Percentiles rank a stretch among this genome's conserved stretches.
phyloP scores from a whole-genome alignment of 2,329 filamentous ascomycete genomes.

The Chaetomium olivaceum region DNA sequence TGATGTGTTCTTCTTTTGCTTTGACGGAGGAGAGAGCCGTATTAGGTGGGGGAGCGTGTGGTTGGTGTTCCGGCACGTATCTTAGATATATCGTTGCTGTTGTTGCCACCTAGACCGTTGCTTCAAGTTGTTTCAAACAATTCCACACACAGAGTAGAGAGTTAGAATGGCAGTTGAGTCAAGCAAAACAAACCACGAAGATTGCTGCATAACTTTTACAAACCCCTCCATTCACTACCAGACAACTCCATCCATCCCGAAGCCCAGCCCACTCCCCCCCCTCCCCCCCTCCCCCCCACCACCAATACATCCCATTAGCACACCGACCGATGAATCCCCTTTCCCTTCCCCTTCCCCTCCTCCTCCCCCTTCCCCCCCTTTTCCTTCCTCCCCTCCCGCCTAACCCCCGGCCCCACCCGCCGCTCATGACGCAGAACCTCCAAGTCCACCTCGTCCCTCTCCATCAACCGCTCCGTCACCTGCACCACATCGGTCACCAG shows the following conservation, averaged over 20 bases:
- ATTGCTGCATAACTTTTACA: background rate
- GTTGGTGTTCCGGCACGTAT: background rate
- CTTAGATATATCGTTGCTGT: background rate
- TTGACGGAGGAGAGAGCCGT: background rate
- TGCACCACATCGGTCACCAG: constrained; percentile 61
- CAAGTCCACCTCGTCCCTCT: constrained; percentile 53
- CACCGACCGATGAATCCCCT: constrained; percentile 34
- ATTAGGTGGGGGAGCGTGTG: background rate
- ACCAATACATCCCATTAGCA: constrained; percentile 24
- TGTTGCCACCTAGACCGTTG: background rate
- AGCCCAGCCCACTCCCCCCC: no score
- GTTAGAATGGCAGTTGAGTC: background rate
- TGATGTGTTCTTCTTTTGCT: constrained; percentile 41
- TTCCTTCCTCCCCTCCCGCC: constrained; percentile 2
- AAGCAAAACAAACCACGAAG: background rate
- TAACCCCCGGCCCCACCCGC: constrained; percentile 15
- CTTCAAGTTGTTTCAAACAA: background rate
- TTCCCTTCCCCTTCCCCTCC: constrained; percentile 32
- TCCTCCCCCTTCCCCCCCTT: constrained; percentile 23
- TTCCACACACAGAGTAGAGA: background rate
- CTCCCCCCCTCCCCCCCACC: no score
- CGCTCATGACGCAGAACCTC: constrained; percentile 43
- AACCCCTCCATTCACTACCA: no score
- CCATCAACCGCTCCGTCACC: constrained; percentile 63
- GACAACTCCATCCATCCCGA: no score